Percentiles rank a stretch among this genome's conserved stretches.
Evolutionary conservation across 2,329 filamentous ascomycete species (phyloP).

Genomic region (Xylariales sp.): DNA sequence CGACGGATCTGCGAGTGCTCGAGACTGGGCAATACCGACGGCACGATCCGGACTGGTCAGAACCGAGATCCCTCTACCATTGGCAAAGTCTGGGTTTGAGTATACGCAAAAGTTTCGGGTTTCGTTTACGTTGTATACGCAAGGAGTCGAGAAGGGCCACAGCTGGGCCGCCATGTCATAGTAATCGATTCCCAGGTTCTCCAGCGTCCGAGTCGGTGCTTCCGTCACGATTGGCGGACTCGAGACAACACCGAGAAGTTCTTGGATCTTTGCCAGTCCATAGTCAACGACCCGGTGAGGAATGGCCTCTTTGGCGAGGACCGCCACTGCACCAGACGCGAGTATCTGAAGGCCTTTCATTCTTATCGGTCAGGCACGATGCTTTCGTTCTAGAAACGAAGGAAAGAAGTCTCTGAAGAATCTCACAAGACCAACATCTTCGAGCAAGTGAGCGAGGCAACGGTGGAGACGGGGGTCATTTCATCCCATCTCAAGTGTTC

Average conservation of each 20-base stretch:
- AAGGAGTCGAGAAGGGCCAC: constrained; percentile 11
- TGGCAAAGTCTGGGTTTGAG: constrained; percentile 27
- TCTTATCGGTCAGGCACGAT: too few species aligned
- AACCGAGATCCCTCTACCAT: constrained; percentile 31
- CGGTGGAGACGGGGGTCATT: too few species aligned
- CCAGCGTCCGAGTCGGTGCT: neutral
- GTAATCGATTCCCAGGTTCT: neutral
- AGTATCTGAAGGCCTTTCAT: neutral
- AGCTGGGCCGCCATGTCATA: neutral
- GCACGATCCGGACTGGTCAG: constrained; percentile 30
- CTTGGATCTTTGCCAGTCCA: neutral
- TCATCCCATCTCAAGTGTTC: too few species aligned
- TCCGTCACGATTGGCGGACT: neutral
- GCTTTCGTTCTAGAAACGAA: neutral
- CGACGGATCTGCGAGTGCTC: constrained; percentile 22
- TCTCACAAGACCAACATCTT: too few species aligned
- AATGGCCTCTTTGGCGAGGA: neutral
- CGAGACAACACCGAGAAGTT: neutral
- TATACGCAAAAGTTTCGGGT: constrained; percentile 28
- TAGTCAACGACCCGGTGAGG: neutral
- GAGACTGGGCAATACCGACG: constrained; percentile 18
- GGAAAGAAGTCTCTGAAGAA: neutral
- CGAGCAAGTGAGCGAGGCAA: too few species aligned
- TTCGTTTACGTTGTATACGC: constrained; percentile 8
- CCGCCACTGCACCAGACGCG: neutral